Percentiles rank a stretch among this genome's conserved stretches.
These are phyloP conservation scores for Flaveria linearis DNA, from an alignment of 129 eudicot species.

Conservation along the genomic window DNA sequence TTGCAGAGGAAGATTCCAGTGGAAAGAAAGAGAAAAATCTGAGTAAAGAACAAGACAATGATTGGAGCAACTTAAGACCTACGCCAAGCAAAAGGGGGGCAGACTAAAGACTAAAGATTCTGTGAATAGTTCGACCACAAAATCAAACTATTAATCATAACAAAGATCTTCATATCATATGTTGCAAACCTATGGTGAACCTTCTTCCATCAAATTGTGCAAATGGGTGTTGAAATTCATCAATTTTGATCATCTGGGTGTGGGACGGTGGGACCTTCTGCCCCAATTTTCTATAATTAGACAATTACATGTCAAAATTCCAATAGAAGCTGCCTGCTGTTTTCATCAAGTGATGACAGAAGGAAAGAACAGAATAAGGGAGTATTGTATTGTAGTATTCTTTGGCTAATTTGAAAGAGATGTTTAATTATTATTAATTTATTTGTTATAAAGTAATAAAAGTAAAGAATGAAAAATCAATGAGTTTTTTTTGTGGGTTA, in stretches of 20 bases:
- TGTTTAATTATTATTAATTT: constrained; percentile 8
- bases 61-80: constrained; percentile 41
- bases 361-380: constrained; percentile 30
- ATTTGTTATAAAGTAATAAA: background rate
- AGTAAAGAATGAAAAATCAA: background rate
- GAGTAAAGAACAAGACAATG: constrained; percentile 34
- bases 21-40: constrained; percentile 27
- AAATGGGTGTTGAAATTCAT: constrained; percentile 33
- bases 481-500: constrained; percentile 29
- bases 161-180: constrained; percentile 26
- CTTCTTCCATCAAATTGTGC: constrained; percentile 26
- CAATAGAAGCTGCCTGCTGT: constrained; percentile 33
- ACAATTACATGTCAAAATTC: constrained; percentile 36
- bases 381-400: constrained; percentile 15
- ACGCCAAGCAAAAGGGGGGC: constrained; percentile 35
- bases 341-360: constrained; percentile 32
- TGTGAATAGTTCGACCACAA: constrained; percentile 29
- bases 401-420: constrained; percentile 25
- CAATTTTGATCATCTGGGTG: constrained; percentile 26
- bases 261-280: constrained; percentile 39
- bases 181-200: background rate
- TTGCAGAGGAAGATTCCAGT: constrained; percentile 30
- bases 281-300: constrained; percentile 32
- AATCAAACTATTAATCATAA: constrained; percentile 7
- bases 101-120: constrained; percentile 10